Evolutionary conservation across 2,329 filamentous ascomycete genomes (phyloP), one percentile per base, ranked within the genome.

Genomic region (Fusarium haematococcum): DNA sequence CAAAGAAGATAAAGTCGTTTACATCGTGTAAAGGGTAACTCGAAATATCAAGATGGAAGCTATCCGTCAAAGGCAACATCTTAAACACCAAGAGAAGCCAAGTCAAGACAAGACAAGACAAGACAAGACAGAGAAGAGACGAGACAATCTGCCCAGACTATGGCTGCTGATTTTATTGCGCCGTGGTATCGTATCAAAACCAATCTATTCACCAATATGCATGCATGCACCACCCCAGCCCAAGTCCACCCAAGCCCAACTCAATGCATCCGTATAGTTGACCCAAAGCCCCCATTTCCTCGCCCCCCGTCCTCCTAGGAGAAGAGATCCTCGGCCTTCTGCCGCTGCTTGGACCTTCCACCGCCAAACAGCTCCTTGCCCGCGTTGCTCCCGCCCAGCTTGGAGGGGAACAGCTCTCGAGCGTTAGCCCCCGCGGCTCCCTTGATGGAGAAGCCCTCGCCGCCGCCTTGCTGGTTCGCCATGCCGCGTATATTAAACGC

Each of bases 251-350:
- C 52, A 32, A 33, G 57, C 61, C 68, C 68, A 48, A 43, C 48
- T 63, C 65, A 61, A 64, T 65, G 56, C 48, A 41, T 68, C 64
- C 63, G 39, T 62, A 48, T 32, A 54, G 27, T 63, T 45, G 50
- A 54, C 30, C 67, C 63, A 43, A 68, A 43, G 27, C 43, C 45
- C 45, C 16, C 25, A 43, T 35, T 61, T 43, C 48, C 32, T 39
- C 45, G 14, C 30, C 30, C 14, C 37, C 30, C 10, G 5, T 7
- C 23, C 45, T 16, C n/a, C 52, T 67, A 95, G 70, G 88, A 86
- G 80, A 95, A 95, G 73, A 93, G 85, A 83, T 95, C 93, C 77
- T 94, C 92, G 0, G 93, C 93, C 79, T 86, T 91, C 76, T 92
- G 90, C 73, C 93, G 88, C 71, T 82, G 80, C 93, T 93, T 74